These are phyloP conservation scores for Mucor velutinosus DNA, from an alignment of 371 early-diverging fungal species.

Conservation along the genomic window DNA sequence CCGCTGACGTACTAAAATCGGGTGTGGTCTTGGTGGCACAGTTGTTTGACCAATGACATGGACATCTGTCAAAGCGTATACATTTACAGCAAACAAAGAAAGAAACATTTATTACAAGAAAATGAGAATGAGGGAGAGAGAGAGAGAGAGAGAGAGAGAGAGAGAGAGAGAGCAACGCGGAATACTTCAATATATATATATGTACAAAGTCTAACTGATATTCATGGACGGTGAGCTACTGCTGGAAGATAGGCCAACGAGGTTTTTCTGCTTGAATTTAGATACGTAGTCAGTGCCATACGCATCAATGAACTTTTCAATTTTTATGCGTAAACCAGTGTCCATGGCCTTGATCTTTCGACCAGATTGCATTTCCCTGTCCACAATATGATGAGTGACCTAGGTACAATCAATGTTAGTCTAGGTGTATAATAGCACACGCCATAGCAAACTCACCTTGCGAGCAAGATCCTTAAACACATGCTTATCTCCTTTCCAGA, in stretches of 20 bases:
- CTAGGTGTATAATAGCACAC: neutral
- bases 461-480: slow-evolving; percentile 44
- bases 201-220: neutral
- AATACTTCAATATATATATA: neutral
- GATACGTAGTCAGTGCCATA: slow-evolving; percentile 27
- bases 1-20: neutral
- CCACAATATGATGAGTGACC: slow-evolving; percentile 49
- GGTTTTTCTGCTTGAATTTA: slow-evolving; percentile 5
- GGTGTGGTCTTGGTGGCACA: neutral
- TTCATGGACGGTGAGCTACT: neutral
- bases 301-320: slow-evolving; percentile 40
- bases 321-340: slow-evolving; percentile 31
- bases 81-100: no score
- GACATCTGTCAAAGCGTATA: no score
- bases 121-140: neutral
- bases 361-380: slow-evolving; percentile 33
- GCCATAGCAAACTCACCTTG: slow-evolving; percentile 25
- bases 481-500: slow-evolving; percentile 42
- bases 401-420: neutral
- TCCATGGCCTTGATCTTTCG: slow-evolving; percentile 32
- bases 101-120: no score
- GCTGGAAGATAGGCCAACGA: neutral
- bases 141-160: no score
- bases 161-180: neutral
- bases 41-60: neutral